Base-by-base conservation (phyloP, 495 filamentous ascomycete species). In the Daldinia concentrica region DNA sequence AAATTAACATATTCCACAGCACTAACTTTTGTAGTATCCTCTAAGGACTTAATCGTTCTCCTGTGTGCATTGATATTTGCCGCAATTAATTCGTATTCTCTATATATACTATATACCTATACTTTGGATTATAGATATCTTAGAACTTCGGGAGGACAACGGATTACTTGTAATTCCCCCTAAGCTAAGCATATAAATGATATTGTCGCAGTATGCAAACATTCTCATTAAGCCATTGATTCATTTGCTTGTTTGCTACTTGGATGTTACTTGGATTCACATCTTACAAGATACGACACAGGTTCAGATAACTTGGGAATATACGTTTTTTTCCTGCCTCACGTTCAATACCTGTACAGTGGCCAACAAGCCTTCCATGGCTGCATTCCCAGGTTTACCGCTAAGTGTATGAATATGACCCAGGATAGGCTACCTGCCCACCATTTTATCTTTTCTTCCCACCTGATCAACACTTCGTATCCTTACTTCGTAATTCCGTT, bases 301-400 rank as follows among this genome's bases (percentile, higher is more conserved):
- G n/a, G n/a, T 36, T 54, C 5, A 24, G 27, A 29, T 57, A 22
- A 3, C 27, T 43, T 37, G 66, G 56, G 54, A 41, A 58, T 64
- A 29, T 62, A 43, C 22, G 58, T 58, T 57, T 55, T 63, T 69
- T 63, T 50, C 64, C 52, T 55, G 54, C 34, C 55, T 64, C 26
- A 24, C 9, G 19, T 61, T 56, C 59, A 39, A 57, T 70, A 76
- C 59, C 37, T 64, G 52, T 73, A 68, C 56, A 62, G 6, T 61
- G 50, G 54, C 50, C 56, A 72, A 50, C 56, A 72, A 50, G 37
- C 37, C 36, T 50, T 61, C 34, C 17, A 68, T 32, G 9, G 36
- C 37, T 26, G 36, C 30, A 39, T 68, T 45, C 59, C 56, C 41
- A 52, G 29, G 39, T 52, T 36, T 58, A 59, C 45, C n/a, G 54